Evolutionary conservation across 1,139 yeast genomes (phyloP), one percentile per base, ranked within the genome.

Genomic region (Yarrowia galli): DNA sequence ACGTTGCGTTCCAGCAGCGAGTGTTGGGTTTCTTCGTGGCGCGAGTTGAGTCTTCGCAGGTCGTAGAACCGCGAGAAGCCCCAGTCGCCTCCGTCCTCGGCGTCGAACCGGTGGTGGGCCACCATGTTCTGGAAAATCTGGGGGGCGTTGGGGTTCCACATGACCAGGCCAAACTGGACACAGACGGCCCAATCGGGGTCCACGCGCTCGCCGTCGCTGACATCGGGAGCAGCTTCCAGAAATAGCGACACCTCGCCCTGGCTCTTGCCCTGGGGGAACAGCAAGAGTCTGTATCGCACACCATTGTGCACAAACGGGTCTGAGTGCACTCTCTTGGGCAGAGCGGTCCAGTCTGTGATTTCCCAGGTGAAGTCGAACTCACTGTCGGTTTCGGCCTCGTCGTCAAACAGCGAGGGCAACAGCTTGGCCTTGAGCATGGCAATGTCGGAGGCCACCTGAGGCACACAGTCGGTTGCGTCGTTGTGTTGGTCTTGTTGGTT

Each of bases 51-150:
- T 67, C 82, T 81, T 68, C 87, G 83, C 22, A 86, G 75, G 68
- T 89, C 95, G 48, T 87, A 81, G 74, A 92, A 88, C 68, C 88
- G 87, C 8, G 93, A 86, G 77, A 95, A 95, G 38, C 99, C 99
- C 99, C 99, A 95, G 78, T 95, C 99, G 1, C 92, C 85, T 70
- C 91, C 97, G 67, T 83, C 82, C 20, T 86, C 74, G 9, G 72
- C 81, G 73, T 83, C 87, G 78, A 92, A 95, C 70, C 99, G 82
- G 75, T 92, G 98, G 69, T 85, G 85, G 0, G 97, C 89, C n/a
- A 85, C 83, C 73, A 86, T 87, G n/a, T 68, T 80, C 46, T 87
- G 82, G 74, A 85, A 87, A 25, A 86, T 81, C 10, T 83, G 78
- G 0, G 95, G 89, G 73, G 88, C 86, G 13, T 82, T 80, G 0